Evolutionary conservation across 1,284 basidiomycete genomes (phyloP), one percentile per base, ranked within the genome.

Genomic region (Ganoderma multipileum): DNA sequence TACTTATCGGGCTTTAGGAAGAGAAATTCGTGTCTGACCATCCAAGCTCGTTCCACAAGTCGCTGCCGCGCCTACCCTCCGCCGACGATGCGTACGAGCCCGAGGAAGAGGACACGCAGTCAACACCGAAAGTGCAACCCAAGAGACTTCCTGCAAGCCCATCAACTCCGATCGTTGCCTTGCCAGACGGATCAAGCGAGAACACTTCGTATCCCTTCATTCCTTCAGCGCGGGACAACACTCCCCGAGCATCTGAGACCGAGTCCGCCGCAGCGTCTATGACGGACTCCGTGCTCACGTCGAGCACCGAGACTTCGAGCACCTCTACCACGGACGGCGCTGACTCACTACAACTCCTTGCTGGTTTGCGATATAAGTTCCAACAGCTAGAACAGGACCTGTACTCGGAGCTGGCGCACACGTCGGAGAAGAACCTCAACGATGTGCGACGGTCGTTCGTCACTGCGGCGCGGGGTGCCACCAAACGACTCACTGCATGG

Each of bases 361-460:
- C 83, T 28, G 78, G 82, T 65, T 79, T 94, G 38, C 83, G 88
- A 1, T 82, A 84, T 64, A 82, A 85, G 0, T 89, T 91, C 75
- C 88, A 89, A 66, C 79, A 82, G 3, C 83, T 83, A 1, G 90
- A 92, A 76, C 87, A 89, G 67, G 79, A 79, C 2, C 78, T 93
- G 12, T 91, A 91, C 75, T 74, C 77, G 0, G 83, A 87, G 68
- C 81, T 92, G 1, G 78, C 83, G 0, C 78, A 80, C 42, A 87
- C 87, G 0, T 81, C 85, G 0, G 75, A 79, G 9, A 74, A 78
- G 0, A 80, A 79, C 23, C 75, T 94, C 66, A 94, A 94, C 75
- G 87, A 92, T 68, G 86, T 89, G 0, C 83, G 92, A 3, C 78
- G 88, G 36, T 79, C 84, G 23, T 92, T 93, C 75, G 66, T 84